Evolutionary conservation across 2,329 filamentous ascomycete species (phyloP).

Genomic region (Nigrospora sphaerica): DNA sequence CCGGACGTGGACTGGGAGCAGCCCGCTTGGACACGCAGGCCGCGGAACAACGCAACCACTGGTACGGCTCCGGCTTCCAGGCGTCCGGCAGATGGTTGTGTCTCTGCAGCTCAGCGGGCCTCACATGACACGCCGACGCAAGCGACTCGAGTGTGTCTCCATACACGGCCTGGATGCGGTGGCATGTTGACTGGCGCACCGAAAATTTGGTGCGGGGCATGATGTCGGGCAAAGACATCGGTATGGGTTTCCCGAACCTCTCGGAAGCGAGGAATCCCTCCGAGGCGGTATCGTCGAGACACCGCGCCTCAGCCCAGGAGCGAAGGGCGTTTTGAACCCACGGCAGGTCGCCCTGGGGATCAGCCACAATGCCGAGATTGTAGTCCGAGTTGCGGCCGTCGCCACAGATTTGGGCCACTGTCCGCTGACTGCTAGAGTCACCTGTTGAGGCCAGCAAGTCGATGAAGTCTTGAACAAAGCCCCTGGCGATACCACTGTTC

Average conservation of each 20-base stretch:
- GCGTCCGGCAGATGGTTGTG: not conserved
- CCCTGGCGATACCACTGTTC: not conserved
- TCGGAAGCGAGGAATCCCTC: not conserved
- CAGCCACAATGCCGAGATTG: not conserved
- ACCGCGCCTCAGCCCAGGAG: not conserved
- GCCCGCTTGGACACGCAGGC: not conserved
- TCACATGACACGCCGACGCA: not conserved
- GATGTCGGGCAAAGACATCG: not conserved
- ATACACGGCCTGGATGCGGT: not conserved
- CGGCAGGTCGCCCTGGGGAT: not conserved
- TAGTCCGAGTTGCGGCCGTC: not conserved
- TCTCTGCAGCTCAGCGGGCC: not conserved
- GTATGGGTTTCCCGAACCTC: not conserved
- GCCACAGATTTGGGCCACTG: not conserved
- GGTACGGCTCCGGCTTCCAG: not conserved
- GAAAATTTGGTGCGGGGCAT: not conserved
- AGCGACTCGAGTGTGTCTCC: not conserved
- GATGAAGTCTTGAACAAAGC: not conserved
- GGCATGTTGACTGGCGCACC: not conserved
- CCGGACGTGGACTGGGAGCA: not conserved
- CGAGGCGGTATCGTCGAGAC: not conserved
- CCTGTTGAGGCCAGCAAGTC: not conserved
- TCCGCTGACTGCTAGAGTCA: not conserved
- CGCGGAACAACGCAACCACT: not conserved
- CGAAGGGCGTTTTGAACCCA: not conserved